A percentile compares a stretch with the other conserved stretches of the same genome.
phyloP scores from a whole-genome alignment of 2,329 filamentous ascomycete species.

The Penicillium capsulatum region DNA sequence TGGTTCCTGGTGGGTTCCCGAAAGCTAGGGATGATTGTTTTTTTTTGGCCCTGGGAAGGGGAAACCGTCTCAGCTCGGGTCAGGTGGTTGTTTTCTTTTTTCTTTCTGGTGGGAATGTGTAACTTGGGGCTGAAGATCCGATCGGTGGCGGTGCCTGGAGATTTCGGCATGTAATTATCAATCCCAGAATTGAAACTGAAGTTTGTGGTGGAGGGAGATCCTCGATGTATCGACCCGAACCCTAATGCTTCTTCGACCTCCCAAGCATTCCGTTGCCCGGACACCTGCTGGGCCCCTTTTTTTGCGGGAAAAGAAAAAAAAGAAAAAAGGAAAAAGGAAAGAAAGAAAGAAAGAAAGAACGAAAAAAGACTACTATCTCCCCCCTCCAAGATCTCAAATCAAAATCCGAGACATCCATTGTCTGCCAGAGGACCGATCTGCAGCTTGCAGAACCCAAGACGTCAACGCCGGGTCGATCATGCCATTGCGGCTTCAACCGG shows the following conservation, averaged over 20 bases:
- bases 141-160: constrained; percentile 17
- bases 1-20: constrained; percentile 22
- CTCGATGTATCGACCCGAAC: no score
- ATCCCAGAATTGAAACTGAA: no score
- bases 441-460: no score
- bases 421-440: constrained; percentile 18
- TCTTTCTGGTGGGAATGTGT: no score
- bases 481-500: constrained; percentile 15
- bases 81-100: constrained; percentile 10
- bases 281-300: constrained; percentile 13
- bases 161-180: no score
- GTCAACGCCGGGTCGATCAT: constrained; percentile 2
- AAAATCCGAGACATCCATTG: constrained; percentile 9
- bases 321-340: not conserved
- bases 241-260: no score
- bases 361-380: no score
- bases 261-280: constrained; percentile 18
- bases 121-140: constrained; percentile 24
- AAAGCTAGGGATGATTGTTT: constrained; percentile 11
- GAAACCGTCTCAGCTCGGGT: constrained; percentile 4
- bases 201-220: no score
- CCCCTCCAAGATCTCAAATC: no score
- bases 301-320: not conserved
- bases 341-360: not conserved
- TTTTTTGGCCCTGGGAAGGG: no score